These are phyloP conservation scores for Myrica gale DNA, from an alignment of 306 rosid species.

Conservation along the genomic window DNA sequence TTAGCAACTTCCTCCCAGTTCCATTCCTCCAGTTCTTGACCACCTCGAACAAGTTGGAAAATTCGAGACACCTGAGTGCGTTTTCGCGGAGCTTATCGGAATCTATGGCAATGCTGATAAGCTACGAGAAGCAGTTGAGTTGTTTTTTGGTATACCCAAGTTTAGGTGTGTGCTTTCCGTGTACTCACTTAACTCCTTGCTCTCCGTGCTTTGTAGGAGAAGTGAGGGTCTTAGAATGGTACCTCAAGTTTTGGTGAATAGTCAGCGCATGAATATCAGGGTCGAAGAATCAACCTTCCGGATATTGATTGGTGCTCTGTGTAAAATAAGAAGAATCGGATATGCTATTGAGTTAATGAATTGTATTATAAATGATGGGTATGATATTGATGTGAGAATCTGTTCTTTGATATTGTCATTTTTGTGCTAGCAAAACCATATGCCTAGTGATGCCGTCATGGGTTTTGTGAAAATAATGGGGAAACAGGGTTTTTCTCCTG, in stretches of 20 bases:
- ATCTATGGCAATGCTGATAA: slow-evolving; percentile 36
- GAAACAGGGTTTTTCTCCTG: slow-evolving; percentile 59
- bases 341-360: slow-evolving; percentile 60
- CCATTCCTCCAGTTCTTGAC: slow-evolving; percentile 45
- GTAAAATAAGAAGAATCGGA: slow-evolving; percentile 51
- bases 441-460: slow-evolving; percentile 44
- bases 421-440: slow-evolving; percentile 42
- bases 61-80: slow-evolving; percentile 53
- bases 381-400: slow-evolving; percentile 45
- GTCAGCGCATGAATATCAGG: slow-evolving; percentile 56
- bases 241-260: slow-evolving; percentile 58
- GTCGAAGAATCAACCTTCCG: slow-evolving; percentile 65
- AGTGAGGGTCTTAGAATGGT: slow-evolving; percentile 49
- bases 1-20: slow-evolving; percentile 41
- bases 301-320: slow-evolving; percentile 55
- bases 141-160: slow-evolving; percentile 59
- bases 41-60: slow-evolving; percentile 51
- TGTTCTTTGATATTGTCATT: slow-evolving; percentile 64
- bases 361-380: slow-evolving; percentile 60
- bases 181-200: slow-evolving; percentile 53
- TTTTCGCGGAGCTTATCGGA: slow-evolving; percentile 47
- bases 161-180: slow-evolving; percentile 75
- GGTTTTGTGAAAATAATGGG: slow-evolving; percentile 51
- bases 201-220: slow-evolving; percentile 57
- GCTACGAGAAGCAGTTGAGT: slow-evolving; percentile 53